Percentiles rank a stretch among this genome's conserved stretches.
These are phyloP conservation scores for Agaricus bisporus DNA, from an alignment of 768 basidiomycete genomes.

Conservation along the genomic window DNA sequence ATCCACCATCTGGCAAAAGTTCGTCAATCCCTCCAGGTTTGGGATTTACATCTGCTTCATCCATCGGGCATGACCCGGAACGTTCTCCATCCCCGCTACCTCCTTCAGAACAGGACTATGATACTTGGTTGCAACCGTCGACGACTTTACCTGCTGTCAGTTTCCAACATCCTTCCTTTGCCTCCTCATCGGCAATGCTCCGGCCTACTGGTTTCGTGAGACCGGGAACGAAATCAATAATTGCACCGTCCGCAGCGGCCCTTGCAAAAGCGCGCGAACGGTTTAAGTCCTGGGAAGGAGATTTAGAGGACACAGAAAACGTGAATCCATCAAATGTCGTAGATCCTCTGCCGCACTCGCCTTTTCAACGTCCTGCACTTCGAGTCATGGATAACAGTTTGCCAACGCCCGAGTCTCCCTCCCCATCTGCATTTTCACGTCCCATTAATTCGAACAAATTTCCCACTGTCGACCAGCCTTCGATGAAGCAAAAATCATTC, in stretches of 20 bases:
- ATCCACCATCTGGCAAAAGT: not conserved
- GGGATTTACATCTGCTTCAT: conserved; percentile 21
- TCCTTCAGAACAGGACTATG: conserved; percentile 33
- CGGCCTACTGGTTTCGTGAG: conserved; percentile 5
- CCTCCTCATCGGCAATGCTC: conserved; percentile 11
- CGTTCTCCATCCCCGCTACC: conserved; percentile 36
- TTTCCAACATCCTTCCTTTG: conserved; percentile 30
- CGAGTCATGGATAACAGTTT: conserved; percentile 30
- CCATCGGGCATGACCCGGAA: conserved; percentile 1
- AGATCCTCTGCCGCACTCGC: conserved; percentile 17
- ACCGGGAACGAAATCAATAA: not conserved
- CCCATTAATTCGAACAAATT: conserved; percentile 12
- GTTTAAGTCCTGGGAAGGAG: conserved; percentile 30
- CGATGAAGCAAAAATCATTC: conserved; percentile 30
- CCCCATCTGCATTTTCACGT: conserved; percentile 25
- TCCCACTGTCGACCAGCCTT: conserved; percentile 9
- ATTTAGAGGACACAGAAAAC: conserved; percentile 18
- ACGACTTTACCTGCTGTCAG: conserved; percentile 19
- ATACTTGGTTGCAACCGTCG: conserved; percentile 43
- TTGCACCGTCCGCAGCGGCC: conserved; percentile 48
- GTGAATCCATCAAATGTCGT: not conserved
- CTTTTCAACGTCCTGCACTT: conserved; percentile 29
- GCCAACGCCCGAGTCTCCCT: conserved; percentile 34
- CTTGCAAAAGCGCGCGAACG: conserved; percentile 49
- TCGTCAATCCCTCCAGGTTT: conserved; percentile 15